Evolutionary conservation across 345 rosid genomes (phyloP), one percentile per base, ranked within the genome.

Genomic region (Turnera subulata): DNA sequence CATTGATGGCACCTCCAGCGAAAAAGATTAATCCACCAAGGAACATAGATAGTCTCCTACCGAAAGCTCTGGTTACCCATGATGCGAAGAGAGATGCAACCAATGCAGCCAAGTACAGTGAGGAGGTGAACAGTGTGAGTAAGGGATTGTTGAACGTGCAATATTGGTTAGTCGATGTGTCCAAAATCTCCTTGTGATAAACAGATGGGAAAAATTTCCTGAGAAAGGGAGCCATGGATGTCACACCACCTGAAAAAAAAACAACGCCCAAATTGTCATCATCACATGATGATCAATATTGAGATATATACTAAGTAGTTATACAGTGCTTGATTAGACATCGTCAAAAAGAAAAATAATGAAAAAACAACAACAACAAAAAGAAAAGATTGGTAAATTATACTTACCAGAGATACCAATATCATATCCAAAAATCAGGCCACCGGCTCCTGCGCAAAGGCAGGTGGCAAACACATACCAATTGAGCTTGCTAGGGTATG

Each of bases 151-250:
- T 37, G 14, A 54, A 63, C 12, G 19, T 54, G 54, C 60, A 63
- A 11, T 63, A 63, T 24, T 63, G 60, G 19, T 38, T 53, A 16
- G 43, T 9, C 5, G 58, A 46, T 0, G 46, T 22, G 5, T 45
- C 39, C 13, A 13, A 21, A 3, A 14, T 23, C 37, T 62, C 64
- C 46, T 66, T 69, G 18, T 42, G 63, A 50, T 79, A 78, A 38
- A 82, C 80, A 0, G 63, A 39, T 11, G 77, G 82, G 62, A 82
- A 79, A 39, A 82, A 77, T 22, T 61, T 63, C n/a, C 13, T 44
- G 46, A 82, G 59, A 55, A 79, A 79, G 11, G 75, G 62, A 15
- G 63, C 65, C 87, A 82, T 82, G 13, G 87, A 72, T 17, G 87
- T 82, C 55, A 79, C 84, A 1, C 87, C 84, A 56, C 82, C 76